Conservation (phyloP, 805 yeast species). For the Candida gorgasii region DNA sequence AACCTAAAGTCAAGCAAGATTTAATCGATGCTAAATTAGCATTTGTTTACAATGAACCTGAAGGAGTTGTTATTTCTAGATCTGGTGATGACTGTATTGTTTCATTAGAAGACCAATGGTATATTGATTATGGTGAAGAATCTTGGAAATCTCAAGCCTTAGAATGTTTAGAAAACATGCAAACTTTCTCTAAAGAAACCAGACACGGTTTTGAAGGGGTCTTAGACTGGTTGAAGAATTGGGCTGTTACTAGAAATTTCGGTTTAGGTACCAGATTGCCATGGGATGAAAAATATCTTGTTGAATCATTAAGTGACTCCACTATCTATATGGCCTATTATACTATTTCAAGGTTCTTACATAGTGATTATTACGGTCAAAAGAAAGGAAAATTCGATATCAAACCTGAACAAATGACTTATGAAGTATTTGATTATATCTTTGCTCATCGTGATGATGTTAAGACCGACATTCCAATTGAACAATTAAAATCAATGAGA, state of each 20-base stretch:
- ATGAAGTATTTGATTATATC: constrained; percentile 89
- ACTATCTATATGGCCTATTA: constrained; percentile 94
- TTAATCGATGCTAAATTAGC: constrained; percentile 76
- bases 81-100: constrained; percentile 97
- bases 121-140: constrained; percentile 94
- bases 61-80: constrained; percentile 83
- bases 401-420: constrained; percentile 82
- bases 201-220: constrained; percentile 91
- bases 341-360: constrained; percentile 85
- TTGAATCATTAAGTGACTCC: constrained; percentile 94
- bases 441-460: constrained; percentile 70
- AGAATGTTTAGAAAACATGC: constrained; percentile 75
- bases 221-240: constrained; percentile 92
- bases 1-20: constrained; percentile 82
- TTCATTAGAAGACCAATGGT: constrained; percentile 98
- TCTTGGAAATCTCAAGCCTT: constrained; percentile 80
- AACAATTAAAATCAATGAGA: constrained; percentile 70
- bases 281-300: constrained; percentile 92
- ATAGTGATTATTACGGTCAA: constrained; percentile 81
- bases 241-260: constrained; percentile 97
- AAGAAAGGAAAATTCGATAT: constrained; percentile 72
- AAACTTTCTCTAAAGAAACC: constrained; percentile 79
- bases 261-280: constrained; percentile 95
- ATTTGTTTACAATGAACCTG: constrained; percentile 93
- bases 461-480: constrained; percentile 59